Conservation (phyloP, 352 stramenopile genomes). For the Phytophthora megakarya region DNA sequence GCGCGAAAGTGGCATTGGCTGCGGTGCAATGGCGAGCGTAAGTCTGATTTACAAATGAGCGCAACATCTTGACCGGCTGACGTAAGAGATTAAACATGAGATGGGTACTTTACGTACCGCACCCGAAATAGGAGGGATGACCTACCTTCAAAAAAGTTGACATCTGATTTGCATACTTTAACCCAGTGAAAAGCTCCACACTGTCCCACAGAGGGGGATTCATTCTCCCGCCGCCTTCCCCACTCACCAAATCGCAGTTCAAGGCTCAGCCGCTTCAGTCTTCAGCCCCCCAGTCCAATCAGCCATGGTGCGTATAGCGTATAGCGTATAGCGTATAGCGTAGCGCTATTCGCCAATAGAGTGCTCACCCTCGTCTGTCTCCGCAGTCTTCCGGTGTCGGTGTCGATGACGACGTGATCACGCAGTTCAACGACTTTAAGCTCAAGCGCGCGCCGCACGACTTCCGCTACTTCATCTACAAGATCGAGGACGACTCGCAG, state of each 20-base stretch:
- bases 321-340: too few relatives aligned
- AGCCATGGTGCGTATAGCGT: conserved; percentile 38
- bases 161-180: conserved; percentile 39
- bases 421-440: conserved; percentile 96
- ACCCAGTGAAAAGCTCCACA: conserved; percentile 4
- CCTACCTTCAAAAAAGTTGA: conserved; percentile 8
- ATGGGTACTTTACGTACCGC: conserved; percentile 21
- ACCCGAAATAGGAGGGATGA: conserved; percentile 23
- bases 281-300: conserved; percentile 17
- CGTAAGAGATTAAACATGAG: conserved; percentile 15
- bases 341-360: too few relatives aligned
- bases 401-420: conserved; percentile 93
- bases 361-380: neutral
- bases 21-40: conserved; percentile 69
- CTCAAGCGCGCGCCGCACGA: conserved; percentile 92
- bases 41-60: neutral
- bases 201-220: neutral
- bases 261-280: conserved; percentile 24
- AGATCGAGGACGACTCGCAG: conserved; percentile 93
- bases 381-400: conserved; percentile 92
- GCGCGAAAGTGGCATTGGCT: conserved; percentile 56
- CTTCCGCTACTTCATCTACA: conserved; percentile 96
- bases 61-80: conserved; percentile 11
- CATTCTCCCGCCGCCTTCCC: conserved; percentile 19
- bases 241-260: conserved; percentile 40